Evolutionary conservation across 495 filamentous ascomycete genomes (phyloP).

Genomic region (Aspergillus funiculosus): DNA sequence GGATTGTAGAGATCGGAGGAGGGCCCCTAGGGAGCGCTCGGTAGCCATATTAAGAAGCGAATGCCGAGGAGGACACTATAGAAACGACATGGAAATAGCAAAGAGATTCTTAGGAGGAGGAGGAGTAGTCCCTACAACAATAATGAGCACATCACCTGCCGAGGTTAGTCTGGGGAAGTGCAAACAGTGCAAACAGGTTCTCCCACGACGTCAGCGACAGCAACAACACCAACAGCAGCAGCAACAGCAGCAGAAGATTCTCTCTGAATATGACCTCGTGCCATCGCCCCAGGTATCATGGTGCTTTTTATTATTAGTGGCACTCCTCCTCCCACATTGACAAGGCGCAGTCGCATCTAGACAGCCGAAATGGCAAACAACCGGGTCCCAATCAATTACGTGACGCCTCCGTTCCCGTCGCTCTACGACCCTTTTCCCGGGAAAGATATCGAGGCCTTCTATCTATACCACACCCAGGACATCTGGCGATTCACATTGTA

Average conservation of each 20-base stretch:
- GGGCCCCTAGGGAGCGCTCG: slow-evolving; percentile 46
- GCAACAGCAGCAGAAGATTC: too few relatives aligned
- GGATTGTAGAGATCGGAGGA: slow-evolving; percentile 49
- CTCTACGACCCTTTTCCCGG: slow-evolving; percentile 72
- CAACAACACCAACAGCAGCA: background rate
- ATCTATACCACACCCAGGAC: slow-evolving; percentile 72
- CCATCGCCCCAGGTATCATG: slow-evolving; percentile 10
- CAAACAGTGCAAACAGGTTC: slow-evolving; percentile 40
- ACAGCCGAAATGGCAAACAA: slow-evolving; percentile 34
- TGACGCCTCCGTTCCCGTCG: slow-evolving; percentile 74
- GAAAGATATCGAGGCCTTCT: slow-evolving; percentile 46
- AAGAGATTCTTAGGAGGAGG: slow-evolving; percentile 4
- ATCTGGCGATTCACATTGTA: slow-evolving; percentile 89
- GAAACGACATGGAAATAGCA: slow-evolving; percentile 8
- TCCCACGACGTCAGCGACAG: background rate
- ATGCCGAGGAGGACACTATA: background rate
- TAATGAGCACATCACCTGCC: slow-evolving; percentile 31
- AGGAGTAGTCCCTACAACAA: slow-evolving; percentile 22
- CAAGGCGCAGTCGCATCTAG: background rate
- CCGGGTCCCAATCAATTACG: slow-evolving; percentile 59
- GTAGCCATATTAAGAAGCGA: slow-evolving; percentile 35
- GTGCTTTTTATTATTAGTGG: background rate
- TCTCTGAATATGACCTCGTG: background rate
- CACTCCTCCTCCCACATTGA: slow-evolving; percentile 6
- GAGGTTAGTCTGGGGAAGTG: slow-evolving; percentile 27